Evolutionary conservation across 805 yeast species (phyloP).

Genomic region (Zygoascus bituminiphila): DNA sequence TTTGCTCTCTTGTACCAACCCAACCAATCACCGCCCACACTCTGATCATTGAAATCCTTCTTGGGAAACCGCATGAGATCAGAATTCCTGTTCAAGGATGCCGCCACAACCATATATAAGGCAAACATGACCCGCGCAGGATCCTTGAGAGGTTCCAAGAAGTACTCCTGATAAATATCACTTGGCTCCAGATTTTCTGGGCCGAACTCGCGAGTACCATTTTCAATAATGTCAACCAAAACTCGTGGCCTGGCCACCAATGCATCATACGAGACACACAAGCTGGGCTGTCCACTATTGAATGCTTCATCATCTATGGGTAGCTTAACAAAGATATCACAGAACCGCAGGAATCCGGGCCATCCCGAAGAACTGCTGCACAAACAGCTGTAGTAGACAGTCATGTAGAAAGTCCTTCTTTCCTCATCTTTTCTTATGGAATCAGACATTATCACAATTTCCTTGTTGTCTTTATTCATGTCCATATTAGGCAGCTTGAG

Average conservation of each 20-base stretch:
- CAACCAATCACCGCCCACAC: not conserved
- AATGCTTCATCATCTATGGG: slow-evolving; percentile 22
- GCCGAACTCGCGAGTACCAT: not conserved
- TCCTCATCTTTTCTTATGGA: slow-evolving; percentile 21
- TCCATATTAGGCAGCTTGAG: slow-evolving; percentile 21
- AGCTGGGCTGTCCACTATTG: slow-evolving; percentile 10
- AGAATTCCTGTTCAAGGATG: not conserved
- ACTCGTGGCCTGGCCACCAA: not conserved
- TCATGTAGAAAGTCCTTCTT: slow-evolving; percentile 26
- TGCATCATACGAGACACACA: not conserved
- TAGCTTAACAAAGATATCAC: slow-evolving; percentile 18
- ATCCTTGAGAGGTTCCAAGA: not conserved
- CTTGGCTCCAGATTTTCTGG: not conserved
- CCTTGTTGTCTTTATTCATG: not conserved
- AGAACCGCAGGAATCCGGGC: slow-evolving; percentile 17
- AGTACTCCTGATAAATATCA: not conserved
- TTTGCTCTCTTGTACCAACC: not conserved
- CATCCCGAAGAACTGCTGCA: slow-evolving; percentile 24
- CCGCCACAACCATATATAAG: not conserved
- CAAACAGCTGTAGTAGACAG: slow-evolving; percentile 19
- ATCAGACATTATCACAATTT: slow-evolving; percentile 6
- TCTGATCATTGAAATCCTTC: not conserved
- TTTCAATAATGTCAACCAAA: not conserved
- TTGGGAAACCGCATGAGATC: not conserved
- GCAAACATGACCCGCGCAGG: not conserved